phyloP scores from a whole-genome alignment of 306 rosid genomes.

The Ormosia emarginata region DNA sequence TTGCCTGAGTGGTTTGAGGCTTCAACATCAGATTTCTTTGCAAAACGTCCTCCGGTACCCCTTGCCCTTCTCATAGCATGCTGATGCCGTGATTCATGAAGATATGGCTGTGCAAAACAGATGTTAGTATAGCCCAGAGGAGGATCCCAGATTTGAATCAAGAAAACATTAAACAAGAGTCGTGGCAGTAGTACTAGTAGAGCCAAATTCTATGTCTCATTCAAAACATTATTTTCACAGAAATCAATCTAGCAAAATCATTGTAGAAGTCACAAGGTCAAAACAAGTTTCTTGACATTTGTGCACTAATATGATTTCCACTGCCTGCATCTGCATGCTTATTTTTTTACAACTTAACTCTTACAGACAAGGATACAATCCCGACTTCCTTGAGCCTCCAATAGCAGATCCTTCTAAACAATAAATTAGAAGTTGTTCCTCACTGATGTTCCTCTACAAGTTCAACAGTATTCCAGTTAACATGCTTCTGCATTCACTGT shows the following conservation, averaged over 20 bases:
- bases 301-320: background rate
- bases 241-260: background rate
- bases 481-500: background rate
- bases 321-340: background rate
- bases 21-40: conserved; percentile 57
- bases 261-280: background rate
- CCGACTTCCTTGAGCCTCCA: background rate
- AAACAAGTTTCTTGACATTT: background rate
- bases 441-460: background rate
- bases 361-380: background rate
- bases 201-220: background rate
- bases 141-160: background rate
- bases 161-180: background rate
- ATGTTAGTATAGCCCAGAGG: conserved; percentile 24
- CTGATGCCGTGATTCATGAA: conserved; percentile 96
- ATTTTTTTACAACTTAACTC: background rate
- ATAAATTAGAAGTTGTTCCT: background rate
- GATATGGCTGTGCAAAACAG: conserved; percentile 71
- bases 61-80: conserved; percentile 98
- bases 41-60: conserved; percentile 95
- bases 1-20: conserved; percentile 41
- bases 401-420: background rate
- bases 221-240: background rate
- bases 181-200: background rate
- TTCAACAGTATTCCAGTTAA: background rate